Evolutionary conservation across 805 yeast genomes (phyloP).

Genomic region (Candida schatavii): DNA sequence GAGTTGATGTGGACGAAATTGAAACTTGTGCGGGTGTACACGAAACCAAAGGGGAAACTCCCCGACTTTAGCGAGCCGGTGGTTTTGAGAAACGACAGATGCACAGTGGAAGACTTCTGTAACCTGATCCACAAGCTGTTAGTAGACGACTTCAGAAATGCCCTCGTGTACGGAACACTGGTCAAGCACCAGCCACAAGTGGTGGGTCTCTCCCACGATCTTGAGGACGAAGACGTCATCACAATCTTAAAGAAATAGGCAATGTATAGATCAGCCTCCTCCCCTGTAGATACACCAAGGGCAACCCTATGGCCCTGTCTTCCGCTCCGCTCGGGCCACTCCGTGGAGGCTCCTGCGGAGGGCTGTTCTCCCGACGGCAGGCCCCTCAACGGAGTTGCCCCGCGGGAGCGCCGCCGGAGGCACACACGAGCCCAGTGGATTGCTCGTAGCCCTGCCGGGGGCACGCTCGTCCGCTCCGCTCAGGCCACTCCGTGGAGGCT

Average conservation of each 20-base stretch:
- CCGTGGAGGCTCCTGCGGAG: no score
- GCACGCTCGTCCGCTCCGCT: no score
- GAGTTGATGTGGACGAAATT: slow-evolving; percentile 95
- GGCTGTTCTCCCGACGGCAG: no score
- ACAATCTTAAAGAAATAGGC: slow-evolving; percentile 76
- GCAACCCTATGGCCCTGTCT: no score
- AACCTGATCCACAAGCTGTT: slow-evolving; percentile 91
- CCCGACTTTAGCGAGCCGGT: slow-evolving; percentile 97
- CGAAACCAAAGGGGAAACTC: slow-evolving; percentile 91
- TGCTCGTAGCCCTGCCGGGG: no score
- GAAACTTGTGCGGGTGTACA: slow-evolving; percentile 89
- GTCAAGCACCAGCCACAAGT: slow-evolving; percentile 98
- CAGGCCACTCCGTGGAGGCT: no score
- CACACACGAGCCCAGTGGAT: no score
- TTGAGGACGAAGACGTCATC: slow-evolving; percentile 96
- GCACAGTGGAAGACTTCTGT: slow-evolving; percentile 94
- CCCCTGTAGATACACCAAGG: no score
- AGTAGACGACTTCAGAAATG: slow-evolving; percentile 90
- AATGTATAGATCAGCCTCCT: no score
- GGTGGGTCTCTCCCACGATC: slow-evolving; percentile 79
- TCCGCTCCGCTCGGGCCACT: no score
- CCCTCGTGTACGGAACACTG: slow-evolving; percentile 88
- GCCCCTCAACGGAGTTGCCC: no score
- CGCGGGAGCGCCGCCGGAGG: no score
- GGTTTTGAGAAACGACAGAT: slow-evolving; percentile 76